Base-by-base conservation (phyloP, 768 basidiomycete species). In the Rhodotorula diobovata region DNA sequence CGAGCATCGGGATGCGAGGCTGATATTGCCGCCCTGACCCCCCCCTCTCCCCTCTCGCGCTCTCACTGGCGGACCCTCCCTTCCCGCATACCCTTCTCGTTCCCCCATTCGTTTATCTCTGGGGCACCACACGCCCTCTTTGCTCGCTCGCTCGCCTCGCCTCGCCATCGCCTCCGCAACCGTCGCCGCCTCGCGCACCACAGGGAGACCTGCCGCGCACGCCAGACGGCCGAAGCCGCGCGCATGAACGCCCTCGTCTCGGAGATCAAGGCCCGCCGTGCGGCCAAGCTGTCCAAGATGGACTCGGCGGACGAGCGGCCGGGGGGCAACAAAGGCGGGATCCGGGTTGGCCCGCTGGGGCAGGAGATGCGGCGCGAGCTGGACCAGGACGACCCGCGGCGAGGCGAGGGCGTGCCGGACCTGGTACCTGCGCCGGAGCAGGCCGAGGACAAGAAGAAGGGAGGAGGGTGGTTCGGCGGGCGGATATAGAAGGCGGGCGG, bases 221-320 rank as follows among this genome's bases (percentile, higher is more conserved):
- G 72, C 2, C 72, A 73, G 59, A 66, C 68, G 4, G 67, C 68
- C 41, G 72, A 73, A 57, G 64, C 68, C 6, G 68, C 72, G 32
- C 61, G 68, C 8, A 73, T 73, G 72, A 61, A 66, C 1, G 64
- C 67, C 21, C 65, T 73, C 55, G 68, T 73, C 16, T 37, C 61
- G 28, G 72, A 73, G 32, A 70, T 73, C 61, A 69, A 73, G 64
- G 18, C 55, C 25, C 50, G 61, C 37, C 61, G 55, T 18, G 65
- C 64, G 0, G 43, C 71, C 39, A 72, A 67, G 43, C 37, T 39
- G n/a, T 30, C 64, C n/a, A 48, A 48, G 34, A 37, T 37, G 20
- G 56, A 34, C 32, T 34, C 70, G 39, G 35, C 15, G 7, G 23
- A 34, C 35, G 48, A 50, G 16, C 46, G 12, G 12, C 46, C 15